Conservation (phyloP, 768 basidiomycete species). For the Leccinellum luteum region DNA sequence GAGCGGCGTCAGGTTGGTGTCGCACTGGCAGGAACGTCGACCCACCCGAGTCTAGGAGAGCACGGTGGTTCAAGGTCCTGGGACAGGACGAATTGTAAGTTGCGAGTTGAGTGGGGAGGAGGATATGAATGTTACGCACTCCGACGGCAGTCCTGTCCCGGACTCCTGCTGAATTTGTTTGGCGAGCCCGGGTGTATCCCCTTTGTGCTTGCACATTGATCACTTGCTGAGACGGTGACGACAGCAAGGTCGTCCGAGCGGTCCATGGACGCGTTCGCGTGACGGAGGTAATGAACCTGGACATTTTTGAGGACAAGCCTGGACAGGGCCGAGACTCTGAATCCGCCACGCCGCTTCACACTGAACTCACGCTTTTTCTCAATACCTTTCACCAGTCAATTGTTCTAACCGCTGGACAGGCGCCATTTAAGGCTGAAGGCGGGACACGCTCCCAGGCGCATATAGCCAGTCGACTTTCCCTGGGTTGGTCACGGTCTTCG, state of each 20-base stretch:
- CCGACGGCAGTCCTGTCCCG: conserved; percentile 36
- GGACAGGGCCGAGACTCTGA: neutral
- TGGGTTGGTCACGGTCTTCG: too few relatives aligned
- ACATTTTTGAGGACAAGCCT: conserved; percentile 14
- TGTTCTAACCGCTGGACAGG: too few relatives aligned
- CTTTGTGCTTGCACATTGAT: conserved; percentile 3
- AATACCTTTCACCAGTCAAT: neutral
- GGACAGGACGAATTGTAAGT: too few relatives aligned
- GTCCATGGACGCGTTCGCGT: conserved; percentile 17
- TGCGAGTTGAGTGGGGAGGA: neutral
- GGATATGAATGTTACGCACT: conserved; percentile 18
- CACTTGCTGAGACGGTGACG: neutral
- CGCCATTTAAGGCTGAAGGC: neutral
- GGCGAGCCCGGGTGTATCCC: conserved; percentile 19
- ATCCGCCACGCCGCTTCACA: too few relatives aligned
- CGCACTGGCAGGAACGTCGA: too few relatives aligned
- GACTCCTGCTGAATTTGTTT: conserved; percentile 22
- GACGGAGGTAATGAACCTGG: conserved; percentile 21
- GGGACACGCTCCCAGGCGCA: too few relatives aligned
- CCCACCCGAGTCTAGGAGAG: too few relatives aligned
- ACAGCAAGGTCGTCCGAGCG: conserved; percentile 4
- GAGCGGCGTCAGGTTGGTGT: too few relatives aligned
- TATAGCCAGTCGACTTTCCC: too few relatives aligned
- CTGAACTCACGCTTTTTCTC: neutral
- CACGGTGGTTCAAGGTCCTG: too few relatives aligned